Evolutionary conservation across 805 yeast species (phyloP).

Genomic region (Wickerhamomyces bovis): DNA sequence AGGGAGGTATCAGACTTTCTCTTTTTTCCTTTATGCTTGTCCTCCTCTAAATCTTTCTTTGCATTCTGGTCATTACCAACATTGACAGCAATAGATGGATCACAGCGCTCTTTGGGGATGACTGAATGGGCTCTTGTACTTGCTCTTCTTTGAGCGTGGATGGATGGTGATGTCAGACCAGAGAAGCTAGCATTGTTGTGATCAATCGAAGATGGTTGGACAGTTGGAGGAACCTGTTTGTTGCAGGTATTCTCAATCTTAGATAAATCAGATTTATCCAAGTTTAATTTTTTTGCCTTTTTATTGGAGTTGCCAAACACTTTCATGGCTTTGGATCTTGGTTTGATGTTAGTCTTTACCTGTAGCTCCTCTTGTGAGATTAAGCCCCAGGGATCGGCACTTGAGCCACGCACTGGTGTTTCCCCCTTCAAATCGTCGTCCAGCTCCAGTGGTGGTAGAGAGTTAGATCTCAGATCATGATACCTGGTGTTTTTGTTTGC

Average conservation of each 20-base stretch:
- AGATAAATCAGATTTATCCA: neutral
- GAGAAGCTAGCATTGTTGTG: conserved; percentile 9
- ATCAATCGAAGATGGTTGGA: conserved; percentile 6
- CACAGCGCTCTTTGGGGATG: neutral
- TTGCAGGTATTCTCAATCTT: neutral
- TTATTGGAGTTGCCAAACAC: neutral
- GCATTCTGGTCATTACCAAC: neutral
- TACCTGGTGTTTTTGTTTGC: neutral
- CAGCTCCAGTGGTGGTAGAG: neutral
- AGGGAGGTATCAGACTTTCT: neutral
- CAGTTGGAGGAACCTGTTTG: neutral
- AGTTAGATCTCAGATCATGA: neutral
- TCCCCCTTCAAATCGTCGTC: neutral
- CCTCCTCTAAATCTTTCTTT: no score
- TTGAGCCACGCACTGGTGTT: neutral
- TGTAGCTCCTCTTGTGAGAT: conserved; percentile 9
- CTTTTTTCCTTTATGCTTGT: neutral
- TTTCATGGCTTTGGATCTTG: conserved; percentile 8
- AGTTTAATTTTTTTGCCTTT: neutral
- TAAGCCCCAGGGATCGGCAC: conserved; percentile 22
- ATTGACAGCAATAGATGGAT: neutral
- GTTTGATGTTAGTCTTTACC: neutral
- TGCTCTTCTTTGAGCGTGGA: conserved; percentile 14
- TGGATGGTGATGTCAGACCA: conserved; percentile 10
- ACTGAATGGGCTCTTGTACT: conserved; percentile 9